These are phyloP conservation scores for Penicillium chermesinum DNA, from an alignment of 495 filamentous ascomycete species.

Conservation along the genomic window DNA sequence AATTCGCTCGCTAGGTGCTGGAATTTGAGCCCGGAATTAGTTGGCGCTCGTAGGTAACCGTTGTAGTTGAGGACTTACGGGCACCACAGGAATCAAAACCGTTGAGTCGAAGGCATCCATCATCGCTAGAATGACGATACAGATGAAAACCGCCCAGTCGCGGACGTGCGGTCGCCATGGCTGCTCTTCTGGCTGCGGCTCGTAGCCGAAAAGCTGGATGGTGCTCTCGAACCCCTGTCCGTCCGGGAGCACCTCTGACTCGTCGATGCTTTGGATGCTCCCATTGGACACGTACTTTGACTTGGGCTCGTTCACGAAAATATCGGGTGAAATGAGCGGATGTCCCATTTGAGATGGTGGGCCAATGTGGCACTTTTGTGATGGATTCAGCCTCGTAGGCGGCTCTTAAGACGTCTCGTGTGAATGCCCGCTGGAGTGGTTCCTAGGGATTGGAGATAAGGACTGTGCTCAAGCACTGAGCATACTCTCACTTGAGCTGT, in stretches of 20 bases:
- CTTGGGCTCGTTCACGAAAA: not conserved
- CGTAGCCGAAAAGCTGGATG: conserved; percentile 19
- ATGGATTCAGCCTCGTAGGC: not conserved
- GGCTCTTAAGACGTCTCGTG: not conserved
- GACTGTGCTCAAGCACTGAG: too few relatives aligned
- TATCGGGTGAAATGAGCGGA: not conserved
- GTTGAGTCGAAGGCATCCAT: conserved; percentile 40
- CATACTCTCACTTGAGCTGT: too few relatives aligned
- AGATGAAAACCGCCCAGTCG: conserved; percentile 32
- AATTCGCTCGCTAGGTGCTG: conserved; percentile 29
- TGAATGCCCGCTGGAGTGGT: too few relatives aligned
- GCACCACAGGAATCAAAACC: conserved; percentile 27
- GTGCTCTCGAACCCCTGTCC: conserved; percentile 14
- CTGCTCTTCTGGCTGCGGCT: conserved; percentile 6
- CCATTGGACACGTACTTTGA: not conserved
- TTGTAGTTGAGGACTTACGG: too few relatives aligned
- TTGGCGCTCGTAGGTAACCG: too few relatives aligned
- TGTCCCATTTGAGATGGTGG: not conserved
- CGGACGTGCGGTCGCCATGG: conserved; percentile 23
- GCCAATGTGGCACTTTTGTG: not conserved
- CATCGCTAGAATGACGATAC: conserved; percentile 29
- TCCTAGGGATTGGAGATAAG: too few relatives aligned
- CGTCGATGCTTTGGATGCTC: conserved; percentile 19
- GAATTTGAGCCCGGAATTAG: too few relatives aligned
- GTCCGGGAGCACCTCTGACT: conserved; percentile 7